Base-by-base conservation (phyloP, 352 stramenopile species). In the Stramenopiles sp. region DNA sequence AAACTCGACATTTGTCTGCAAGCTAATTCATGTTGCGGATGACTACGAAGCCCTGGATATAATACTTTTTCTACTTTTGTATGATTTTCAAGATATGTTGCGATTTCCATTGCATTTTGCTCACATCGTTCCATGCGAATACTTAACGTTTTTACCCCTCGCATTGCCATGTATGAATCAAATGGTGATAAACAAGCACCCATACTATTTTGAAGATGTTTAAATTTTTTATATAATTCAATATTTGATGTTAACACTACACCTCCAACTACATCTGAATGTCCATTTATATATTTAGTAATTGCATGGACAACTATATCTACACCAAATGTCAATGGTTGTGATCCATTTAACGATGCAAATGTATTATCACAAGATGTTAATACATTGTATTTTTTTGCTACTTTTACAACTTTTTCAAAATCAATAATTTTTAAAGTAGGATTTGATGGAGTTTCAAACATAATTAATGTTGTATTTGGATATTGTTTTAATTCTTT, bases 201-300 rank as follows among this genome's bases (percentile, higher is more conserved):
- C n/a, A 86, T 73, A 0, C 80, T 84, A 65, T 88, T 89, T 82
- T 93, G 88, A 20, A 91, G 84, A 43, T 86, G 82, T 63, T 82
- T 32, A 0, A 94, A 78, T 73, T 81, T 79, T 73, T 85, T 81
- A 90, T 74, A 74, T 31, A 84, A 86, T 43, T 80, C 81, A 76
- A 81, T 78, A 63, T 80, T 84, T 83, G 90, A 94, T 80, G 84
- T 84, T 73, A 91, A 94, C 32, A 98, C 86, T 38, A 97, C 88
- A 7, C 95, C 96, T 4, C 93, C 89, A 83, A 98, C 91, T 32
- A 94, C 95, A 86, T 98, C 95, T 63, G 90, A 95, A 86, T 99
- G 96, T 74, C 95, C 95, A 79, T 88, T 94, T 78, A 99, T 87
- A 81, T 97, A 99, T 85, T 99, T 99, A 74, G 95, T 99, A 1